Base-by-base conservation (phyloP, 2,329 filamentous ascomycete genomes). In the Teratosphaeria zuluensis region DNA sequence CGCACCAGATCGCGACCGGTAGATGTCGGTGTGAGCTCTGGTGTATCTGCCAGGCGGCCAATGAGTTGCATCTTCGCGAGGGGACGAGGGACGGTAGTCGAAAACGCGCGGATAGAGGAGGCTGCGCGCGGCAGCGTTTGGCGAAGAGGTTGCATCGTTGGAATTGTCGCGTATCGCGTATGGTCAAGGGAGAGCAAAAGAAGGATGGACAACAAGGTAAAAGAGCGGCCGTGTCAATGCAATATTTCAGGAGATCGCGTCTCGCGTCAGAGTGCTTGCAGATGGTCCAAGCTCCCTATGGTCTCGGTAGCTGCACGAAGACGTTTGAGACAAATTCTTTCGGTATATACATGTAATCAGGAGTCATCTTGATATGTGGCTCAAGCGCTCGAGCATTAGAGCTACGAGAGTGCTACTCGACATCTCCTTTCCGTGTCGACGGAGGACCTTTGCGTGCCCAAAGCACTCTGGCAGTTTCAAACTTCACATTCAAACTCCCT, bases 31-130 rank as follows among this genome's bases (percentile, higher is more conserved):
- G 82, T 80, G 65, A 91, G 69, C 79, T 96, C 92, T 59, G 94
- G 92, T 56, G 84, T 81, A 67, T 85, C 83, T 61, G 83, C 90
- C 56, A 99, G 84, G 74, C 91, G 88, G 70, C 94, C 94, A 66
- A 96, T 82, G 74, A 99, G 80, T 69, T 85, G 88, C 79, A 99
- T 88, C 75, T 86, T 88, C 66, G 94, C 89, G 65, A 94, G 70
- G 63, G 81, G 76, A 62, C 83, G 81, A 65, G 77, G 77, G 51
- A 78, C 68, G 52, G 87, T 85, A 67, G 85, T 85, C 78, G 85
- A 90, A 83, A 96, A 96, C 70, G 85, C 76, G 75, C 90, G 90
- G 66, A 80, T 72, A 35, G 76, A 66, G 65, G 72, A 64, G 59
- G 73, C 62, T 67, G 65, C 63, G 75, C 70, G 73, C 76, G 72